Percentiles rank a stretch among this genome's conserved stretches.
Evolutionary conservation across 2,329 filamentous ascomycete genomes (phyloP).

Genomic region (Zymoseptoria tritici): DNA sequence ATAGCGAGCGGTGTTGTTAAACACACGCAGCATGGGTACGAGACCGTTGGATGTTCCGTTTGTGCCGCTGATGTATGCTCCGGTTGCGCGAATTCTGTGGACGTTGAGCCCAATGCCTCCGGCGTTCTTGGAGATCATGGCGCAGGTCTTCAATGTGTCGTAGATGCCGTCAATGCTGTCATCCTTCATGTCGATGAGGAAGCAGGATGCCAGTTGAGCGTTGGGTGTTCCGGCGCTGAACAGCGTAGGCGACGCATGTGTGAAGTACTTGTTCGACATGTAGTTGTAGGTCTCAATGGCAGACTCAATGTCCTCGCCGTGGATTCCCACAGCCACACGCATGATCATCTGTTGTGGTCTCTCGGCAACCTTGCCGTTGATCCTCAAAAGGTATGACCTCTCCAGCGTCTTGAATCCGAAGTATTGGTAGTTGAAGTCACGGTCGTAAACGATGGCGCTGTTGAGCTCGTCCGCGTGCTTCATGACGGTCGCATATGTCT

Average conservation of each 20-base stretch:
- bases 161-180: conserved; percentile 99
- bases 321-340: conserved; percentile 96
- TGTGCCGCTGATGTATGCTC: conserved; percentile 95
- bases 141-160: conserved; percentile 97
- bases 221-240: conserved; percentile 97
- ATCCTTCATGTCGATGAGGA: conserved; percentile 98
- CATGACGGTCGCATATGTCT: conserved; percentile 89
- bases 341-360: conserved; percentile 99
- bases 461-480: conserved; percentile 94
- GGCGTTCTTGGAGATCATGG: conserved; percentile 99
- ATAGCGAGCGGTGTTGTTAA: conserved; percentile 98
- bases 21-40: conserved; percentile 95
- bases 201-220: conserved; percentile 93
- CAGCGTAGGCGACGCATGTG: conserved; percentile 92
- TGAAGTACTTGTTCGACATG: conserved; percentile 99
- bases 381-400: conserved; percentile 91
- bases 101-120: conserved; percentile 96
- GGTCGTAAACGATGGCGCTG: conserved; percentile 97
- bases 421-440: conserved; percentile 99
- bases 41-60: conserved; percentile 98
- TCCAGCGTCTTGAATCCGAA: conserved; percentile 99
- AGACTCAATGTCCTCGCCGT: conserved; percentile 88
- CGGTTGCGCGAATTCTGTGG: conserved; percentile 92
- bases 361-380: conserved; percentile 93
- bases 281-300: conserved; percentile 97